Base-by-base conservation (phyloP, 805 yeast species). In the Blastobotrys robertii region DNA sequence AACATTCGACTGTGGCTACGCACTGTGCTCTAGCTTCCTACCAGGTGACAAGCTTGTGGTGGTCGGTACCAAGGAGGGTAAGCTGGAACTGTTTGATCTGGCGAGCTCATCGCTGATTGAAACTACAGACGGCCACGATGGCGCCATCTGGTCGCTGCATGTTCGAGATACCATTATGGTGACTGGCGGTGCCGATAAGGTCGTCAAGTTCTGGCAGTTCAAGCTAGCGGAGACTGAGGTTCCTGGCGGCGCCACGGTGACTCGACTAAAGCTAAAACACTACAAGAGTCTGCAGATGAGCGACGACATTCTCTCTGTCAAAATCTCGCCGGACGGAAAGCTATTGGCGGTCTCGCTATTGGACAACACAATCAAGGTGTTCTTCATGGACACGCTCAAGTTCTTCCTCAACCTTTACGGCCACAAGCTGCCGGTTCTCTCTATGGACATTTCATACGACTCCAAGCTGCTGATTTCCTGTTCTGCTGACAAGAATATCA, bases 401-500 rank as follows among this genome's bases (percentile, higher is more conserved):
- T 82, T 92, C 56, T 92, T 74, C 64, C 69, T 92, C 50, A 84
- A 90, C 56, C 69, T 92, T 46, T 92, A 92, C 56, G 99, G 99
- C 33, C 99, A 92, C 64, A 92, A 90, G 59, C 72, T 92, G 48
- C 98, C 98, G 0, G 98, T 92, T 2, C 69, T 92, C 42, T 81
- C 95, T 2, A 76, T 92, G 51, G 98, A 92, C 59, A 87, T 92
- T 36, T 84, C 97, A 1, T 70, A 63, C 52, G 99, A 92, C 62
- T 79, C 90, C 32, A 90, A 92, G 62, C 61, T 92, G 52, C 73
- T 92, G 48, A 78, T 90, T 42, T 85, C 97, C 0, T 84, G 96
- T 3, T 86, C 97, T 1, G 98, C 98, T 0, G 99, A 92, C 65
- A 92, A 92, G 63, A 92, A 92, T 63, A 84, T 92, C 58, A 87